Conservation (phyloP, 1,139 yeast genomes). For the Casaregolazyma suthepensis region DNA sequence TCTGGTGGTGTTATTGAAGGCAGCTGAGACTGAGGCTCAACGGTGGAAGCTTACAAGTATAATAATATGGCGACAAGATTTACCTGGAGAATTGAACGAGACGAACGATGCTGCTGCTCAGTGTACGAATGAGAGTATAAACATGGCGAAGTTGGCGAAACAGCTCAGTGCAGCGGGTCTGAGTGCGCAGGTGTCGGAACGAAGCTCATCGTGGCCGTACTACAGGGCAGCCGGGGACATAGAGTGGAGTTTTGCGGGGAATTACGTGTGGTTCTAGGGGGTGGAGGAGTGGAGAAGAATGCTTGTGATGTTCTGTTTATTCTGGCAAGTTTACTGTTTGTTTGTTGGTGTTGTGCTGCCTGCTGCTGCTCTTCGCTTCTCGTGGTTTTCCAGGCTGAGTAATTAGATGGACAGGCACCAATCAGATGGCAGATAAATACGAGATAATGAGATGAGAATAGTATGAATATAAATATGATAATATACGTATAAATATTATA, state of each 20-base stretch:
- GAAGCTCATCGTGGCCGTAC: conserved; percentile 26
- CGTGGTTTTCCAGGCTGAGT: too few relatives aligned
- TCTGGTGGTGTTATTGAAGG: conserved; percentile 19
- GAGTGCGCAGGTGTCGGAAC: conserved; percentile 8
- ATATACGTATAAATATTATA: too few relatives aligned
- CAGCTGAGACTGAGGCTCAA: conserved; percentile 25
- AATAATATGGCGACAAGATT: conserved; percentile 26
- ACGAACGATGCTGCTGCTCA: conserved; percentile 10
- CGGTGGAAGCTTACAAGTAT: conserved; percentile 21
- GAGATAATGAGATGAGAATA: too few relatives aligned
- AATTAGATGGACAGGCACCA: too few relatives aligned
- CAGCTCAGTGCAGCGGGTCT: not conserved
- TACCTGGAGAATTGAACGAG: conserved; percentile 20
- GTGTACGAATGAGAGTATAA: conserved; percentile 5
- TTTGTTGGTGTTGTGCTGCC: too few relatives aligned
- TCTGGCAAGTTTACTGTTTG: too few relatives aligned
- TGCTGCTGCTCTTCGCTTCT: too few relatives aligned
- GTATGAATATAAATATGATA: too few relatives aligned
- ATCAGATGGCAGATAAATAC: too few relatives aligned
- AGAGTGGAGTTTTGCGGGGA: conserved; percentile 27
- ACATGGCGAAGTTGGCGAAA: conserved; percentile 5
- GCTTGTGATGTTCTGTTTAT: too few relatives aligned
- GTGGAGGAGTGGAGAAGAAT: too few relatives aligned
- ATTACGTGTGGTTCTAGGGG: conserved; percentile 29
- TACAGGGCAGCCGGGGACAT: conserved; percentile 9